Evolutionary conservation across 2,329 filamentous ascomycete species (phyloP).

Genomic region (Fusarium mangiferae): DNA sequence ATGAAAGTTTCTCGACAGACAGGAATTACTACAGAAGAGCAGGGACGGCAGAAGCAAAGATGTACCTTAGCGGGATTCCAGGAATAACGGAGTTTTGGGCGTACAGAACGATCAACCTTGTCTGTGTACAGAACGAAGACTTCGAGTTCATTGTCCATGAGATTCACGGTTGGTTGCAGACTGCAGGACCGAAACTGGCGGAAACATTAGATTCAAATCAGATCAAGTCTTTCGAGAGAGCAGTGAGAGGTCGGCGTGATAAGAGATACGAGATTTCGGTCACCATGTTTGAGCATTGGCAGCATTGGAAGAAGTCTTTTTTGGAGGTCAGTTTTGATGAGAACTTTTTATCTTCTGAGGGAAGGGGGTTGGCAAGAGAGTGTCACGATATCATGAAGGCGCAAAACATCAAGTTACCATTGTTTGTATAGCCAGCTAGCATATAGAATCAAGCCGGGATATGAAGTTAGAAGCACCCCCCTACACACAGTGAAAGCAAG

Average conservation of each 20-base stretch:
- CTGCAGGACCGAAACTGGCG: background rate
- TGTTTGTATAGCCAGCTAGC: background rate
- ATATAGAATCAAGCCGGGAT: no score
- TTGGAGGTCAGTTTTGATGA: constrained; percentile 2
- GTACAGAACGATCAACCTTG: background rate
- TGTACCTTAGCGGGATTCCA: background rate
- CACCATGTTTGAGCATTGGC: constrained; percentile 22
- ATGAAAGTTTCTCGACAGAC: no score
- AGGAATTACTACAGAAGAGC: background rate
- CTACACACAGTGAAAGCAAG: background rate
- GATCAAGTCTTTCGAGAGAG: background rate
- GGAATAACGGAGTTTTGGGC: background rate
- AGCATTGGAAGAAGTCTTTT: constrained; percentile 3
- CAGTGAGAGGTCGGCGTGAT: background rate
- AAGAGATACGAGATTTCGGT: background rate
- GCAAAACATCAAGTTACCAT: background rate
- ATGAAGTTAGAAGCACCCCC: fast-evolving
- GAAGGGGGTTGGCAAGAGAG: background rate
- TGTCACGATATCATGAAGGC: constrained; percentile 20
- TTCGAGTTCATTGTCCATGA: background rate
- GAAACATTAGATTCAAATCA: background rate
- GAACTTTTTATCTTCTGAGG: background rate
- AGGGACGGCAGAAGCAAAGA: background rate
- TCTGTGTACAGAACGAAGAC: fast-evolving
- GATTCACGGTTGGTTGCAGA: constrained; percentile 6